Evolutionary conservation across 2,329 filamentous ascomycete species (phyloP).

Genomic region (Periconia sp.): DNA sequence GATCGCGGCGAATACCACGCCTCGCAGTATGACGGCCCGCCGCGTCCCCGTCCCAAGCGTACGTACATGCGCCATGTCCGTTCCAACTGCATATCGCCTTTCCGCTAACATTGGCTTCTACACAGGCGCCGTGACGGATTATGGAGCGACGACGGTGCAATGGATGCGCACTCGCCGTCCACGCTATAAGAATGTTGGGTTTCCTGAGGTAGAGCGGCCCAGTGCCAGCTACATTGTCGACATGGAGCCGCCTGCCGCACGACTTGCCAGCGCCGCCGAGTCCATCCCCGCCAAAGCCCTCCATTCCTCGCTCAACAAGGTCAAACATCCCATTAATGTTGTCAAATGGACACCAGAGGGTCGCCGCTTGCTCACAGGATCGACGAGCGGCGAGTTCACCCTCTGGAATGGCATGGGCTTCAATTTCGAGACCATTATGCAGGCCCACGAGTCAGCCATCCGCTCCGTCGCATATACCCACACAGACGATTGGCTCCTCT

Average conservation of each 20-base stretch:
- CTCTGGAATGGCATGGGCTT: constrained; percentile 99
- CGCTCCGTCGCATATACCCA: constrained; percentile 87
- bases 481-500: constrained; percentile 95
- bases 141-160: constrained; percentile 86
- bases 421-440: constrained; percentile 99
- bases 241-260: constrained; percentile 84
- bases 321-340: constrained; percentile 95
- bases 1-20: constrained; percentile 44
- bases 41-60: constrained; percentile 45
- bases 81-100: background rate
- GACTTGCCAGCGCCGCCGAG: constrained; percentile 76
- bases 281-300: constrained; percentile 93
- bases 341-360: constrained; percentile 98
- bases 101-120: constrained; percentile 1
- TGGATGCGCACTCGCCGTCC: constrained; percentile 87
- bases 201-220: constrained; percentile 80
- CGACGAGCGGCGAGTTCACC: constrained; percentile 96
- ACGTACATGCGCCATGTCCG: constrained; percentile 18
- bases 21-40: constrained; percentile 39
- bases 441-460: constrained; percentile 90
- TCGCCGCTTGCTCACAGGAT: constrained; percentile 86
- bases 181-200: constrained; percentile 73
- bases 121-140: constrained; percentile 87
- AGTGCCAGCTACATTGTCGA: constrained; percentile 90
- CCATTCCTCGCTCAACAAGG: constrained; percentile 98